A percentile compares a stretch with the other conserved stretches of the same genome.
These are phyloP conservation scores for Smittium mucronatum DNA, from an alignment of 371 early-diverging fungal species.

Conservation along the genomic window DNA sequence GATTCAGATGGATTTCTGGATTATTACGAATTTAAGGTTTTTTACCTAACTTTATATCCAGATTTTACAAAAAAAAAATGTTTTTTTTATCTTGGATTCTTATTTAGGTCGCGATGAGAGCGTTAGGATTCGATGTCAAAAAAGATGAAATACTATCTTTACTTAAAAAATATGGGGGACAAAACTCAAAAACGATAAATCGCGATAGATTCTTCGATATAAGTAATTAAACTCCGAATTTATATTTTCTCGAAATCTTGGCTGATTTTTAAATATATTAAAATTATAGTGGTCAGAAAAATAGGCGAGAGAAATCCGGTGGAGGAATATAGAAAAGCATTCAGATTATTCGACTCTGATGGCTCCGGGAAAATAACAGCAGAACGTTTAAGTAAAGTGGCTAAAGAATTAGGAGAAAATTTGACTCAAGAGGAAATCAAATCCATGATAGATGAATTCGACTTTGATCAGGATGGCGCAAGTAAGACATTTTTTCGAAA, in stretches of 20 bases:
- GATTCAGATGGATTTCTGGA: conserved; percentile 56
- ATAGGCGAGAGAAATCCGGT: conserved; percentile 54
- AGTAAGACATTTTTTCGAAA: conserved; percentile 35
- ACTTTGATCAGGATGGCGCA: conserved; percentile 56
- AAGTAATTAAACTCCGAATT: too few species aligned
- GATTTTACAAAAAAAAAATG: too few species aligned
- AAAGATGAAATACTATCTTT: conserved; percentile 56
- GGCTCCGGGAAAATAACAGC: conserved; percentile 47
- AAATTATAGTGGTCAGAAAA: conserved; percentile 50
- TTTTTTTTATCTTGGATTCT: background rate
- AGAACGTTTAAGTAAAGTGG: conserved; percentile 46
- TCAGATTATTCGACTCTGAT: conserved; percentile 61
- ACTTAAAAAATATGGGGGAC: conserved; percentile 41
- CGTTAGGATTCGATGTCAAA: conserved; percentile 59
- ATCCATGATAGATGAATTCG: conserved; percentile 75
- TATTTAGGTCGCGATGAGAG: conserved; percentile 45
- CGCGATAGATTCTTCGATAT: too few species aligned
- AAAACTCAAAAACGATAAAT: conserved; percentile 39
- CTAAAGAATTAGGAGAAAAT: conserved; percentile 61
- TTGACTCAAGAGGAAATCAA: conserved; percentile 58
- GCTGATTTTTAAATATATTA: background rate
- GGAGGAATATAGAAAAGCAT: conserved; percentile 65
- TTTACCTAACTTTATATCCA: too few species aligned
- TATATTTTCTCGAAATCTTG: too few species aligned
- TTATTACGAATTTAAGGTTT: conserved; percentile 62